A percentile compares a stretch with the other conserved stretches of the same genome.
Evolutionary conservation across 371 early-diverging fungal genomes (phyloP).

Genomic region (Mucor plumbeus): DNA sequence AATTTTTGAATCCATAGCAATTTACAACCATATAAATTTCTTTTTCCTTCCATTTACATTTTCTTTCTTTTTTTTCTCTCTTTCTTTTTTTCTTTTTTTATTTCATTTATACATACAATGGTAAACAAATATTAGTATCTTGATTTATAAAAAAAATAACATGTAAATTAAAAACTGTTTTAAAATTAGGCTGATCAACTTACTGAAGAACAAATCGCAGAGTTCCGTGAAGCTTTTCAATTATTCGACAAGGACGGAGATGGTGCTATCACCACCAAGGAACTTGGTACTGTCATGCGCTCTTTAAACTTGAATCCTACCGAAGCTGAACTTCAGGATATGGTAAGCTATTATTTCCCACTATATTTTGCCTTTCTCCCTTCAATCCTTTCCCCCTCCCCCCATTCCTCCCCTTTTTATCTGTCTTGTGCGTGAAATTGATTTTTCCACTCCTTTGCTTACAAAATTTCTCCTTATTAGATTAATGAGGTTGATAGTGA

Average conservation of each 20-base stretch:
- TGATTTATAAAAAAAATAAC: no score
- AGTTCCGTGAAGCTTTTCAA: conserved; percentile 84
- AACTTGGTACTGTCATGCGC: conserved; percentile 91
- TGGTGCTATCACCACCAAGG: conserved; percentile 82
- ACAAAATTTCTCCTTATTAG: conserved; percentile 12
- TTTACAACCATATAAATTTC: not conserved
- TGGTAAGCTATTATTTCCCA: conserved; percentile 35
- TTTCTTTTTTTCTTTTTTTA: not conserved
- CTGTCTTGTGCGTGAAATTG: not conserved
- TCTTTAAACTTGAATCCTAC: conserved; percentile 82
- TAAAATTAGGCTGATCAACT: conserved; percentile 76
- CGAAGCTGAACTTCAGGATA: conserved; percentile 77
- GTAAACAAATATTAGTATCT: not conserved
- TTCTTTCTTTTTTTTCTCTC: not conserved
- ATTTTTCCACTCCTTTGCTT: not conserved
- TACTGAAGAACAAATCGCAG: conserved; percentile 89
- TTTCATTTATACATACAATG: not conserved
- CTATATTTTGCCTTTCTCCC: not conserved
- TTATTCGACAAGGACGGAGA: conserved; percentile 82
- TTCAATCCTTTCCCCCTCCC: not conserved
- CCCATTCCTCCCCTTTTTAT: not conserved
- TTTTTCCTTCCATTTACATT: not conserved
- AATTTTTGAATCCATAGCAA: not conserved
- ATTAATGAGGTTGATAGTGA: conserved; percentile 92
- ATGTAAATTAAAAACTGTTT: no score